Conservation (phyloP, 2,329 filamentous ascomycete species). For the Pseudogymnoascus sp. region DNA sequence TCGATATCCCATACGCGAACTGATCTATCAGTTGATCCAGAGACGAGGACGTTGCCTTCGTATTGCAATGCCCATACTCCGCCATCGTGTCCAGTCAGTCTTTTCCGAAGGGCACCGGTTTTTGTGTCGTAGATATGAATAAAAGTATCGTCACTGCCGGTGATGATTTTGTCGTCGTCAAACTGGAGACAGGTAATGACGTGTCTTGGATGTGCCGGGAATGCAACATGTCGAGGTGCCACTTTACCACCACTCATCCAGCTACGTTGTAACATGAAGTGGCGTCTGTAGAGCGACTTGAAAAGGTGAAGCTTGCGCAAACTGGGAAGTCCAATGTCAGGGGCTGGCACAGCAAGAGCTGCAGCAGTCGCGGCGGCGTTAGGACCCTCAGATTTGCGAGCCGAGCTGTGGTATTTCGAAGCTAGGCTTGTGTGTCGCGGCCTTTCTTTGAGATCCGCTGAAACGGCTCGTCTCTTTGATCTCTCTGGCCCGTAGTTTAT, state of each 20-base stretch:
- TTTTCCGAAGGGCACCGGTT: constrained; percentile 75
- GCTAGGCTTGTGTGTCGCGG: constrained; percentile 16
- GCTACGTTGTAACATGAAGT: constrained; percentile 80
- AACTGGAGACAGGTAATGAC: constrained; percentile 98
- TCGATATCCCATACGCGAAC: constrained; percentile 99
- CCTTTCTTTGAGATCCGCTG: constrained; percentile 24
- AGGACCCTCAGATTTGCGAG: constrained; percentile 62
- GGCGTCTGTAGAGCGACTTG: constrained; percentile 91
- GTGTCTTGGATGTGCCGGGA: constrained; percentile 90
- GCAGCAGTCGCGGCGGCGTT: constrained; percentile 81
- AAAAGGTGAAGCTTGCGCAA: constrained; percentile 82
- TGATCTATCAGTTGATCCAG: constrained; percentile 89
- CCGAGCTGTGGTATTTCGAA: constrained; percentile 19
- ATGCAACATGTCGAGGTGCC: constrained; percentile 85
- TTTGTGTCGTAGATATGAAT: constrained; percentile 98
- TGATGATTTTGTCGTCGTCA: constrained; percentile 95
- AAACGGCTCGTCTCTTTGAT: constrained; percentile 26
- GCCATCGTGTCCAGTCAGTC: constrained; percentile 87
- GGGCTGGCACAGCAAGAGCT: constrained; percentile 72
- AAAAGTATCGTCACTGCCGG: constrained; percentile 92
- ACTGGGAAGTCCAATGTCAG: constrained; percentile 68
- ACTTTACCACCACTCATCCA: constrained; percentile 80
- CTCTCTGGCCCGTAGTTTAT: constrained; percentile 20
- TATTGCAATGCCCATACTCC: constrained; percentile 98
- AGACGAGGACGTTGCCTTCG: constrained; percentile 88